Evolutionary conservation across 306 rosid species (phyloP), one percentile per base, ranked within the genome.

Genomic region (Hylodesmum podocarpum): DNA sequence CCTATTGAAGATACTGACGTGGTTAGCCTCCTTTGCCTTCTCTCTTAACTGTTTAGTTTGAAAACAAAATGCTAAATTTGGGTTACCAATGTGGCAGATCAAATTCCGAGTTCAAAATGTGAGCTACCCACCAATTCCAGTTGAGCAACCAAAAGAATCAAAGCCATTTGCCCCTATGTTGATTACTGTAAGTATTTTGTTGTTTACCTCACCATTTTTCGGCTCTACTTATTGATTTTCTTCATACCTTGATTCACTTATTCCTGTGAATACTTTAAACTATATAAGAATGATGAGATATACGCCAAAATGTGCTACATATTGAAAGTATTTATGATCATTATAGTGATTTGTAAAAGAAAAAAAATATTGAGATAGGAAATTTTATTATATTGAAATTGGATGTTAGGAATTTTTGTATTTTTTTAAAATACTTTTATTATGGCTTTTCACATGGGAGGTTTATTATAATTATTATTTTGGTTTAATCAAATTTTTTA

Each of bases 151-250:
- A 55, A 65, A 86, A 77, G 91, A 91, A 7, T 81, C 87, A 57
- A 89, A 88, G 80, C 88, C 97, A 40, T 93, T 90, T 85, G 89
- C 98, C 18, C 94, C 93, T 19, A 90, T 90, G 94, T 40, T 85
- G 80, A 51, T 93, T 36, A 89, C 80, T 40, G 98, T 90, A 83
- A 82, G 94, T 81, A 75, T 25, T 73, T 44, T 73, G 41, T 55
- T 34, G 11, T 2, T 58, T 21, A 58, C 39, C 9, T 3, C 68
- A 5, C 71, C 37, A 44, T 70, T 39, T 24, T 70, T 64, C 47
- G 34, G 59, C 69, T 65, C 34, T 83, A 16, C 18, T 58, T n/a
- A n/a, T n/a, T n/a, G n/a, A n/a, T n/a, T n/a, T 65, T 83, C 53
- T 66, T 46, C 40, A 19, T 39, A 24, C 27, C 46, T 21, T 25